Percentiles rank a stretch among this genome's conserved stretches.
These are phyloP conservation scores for Amanita fuliginea DNA, from an alignment of 768 basidiomycete genomes.

Conservation along the genomic window DNA sequence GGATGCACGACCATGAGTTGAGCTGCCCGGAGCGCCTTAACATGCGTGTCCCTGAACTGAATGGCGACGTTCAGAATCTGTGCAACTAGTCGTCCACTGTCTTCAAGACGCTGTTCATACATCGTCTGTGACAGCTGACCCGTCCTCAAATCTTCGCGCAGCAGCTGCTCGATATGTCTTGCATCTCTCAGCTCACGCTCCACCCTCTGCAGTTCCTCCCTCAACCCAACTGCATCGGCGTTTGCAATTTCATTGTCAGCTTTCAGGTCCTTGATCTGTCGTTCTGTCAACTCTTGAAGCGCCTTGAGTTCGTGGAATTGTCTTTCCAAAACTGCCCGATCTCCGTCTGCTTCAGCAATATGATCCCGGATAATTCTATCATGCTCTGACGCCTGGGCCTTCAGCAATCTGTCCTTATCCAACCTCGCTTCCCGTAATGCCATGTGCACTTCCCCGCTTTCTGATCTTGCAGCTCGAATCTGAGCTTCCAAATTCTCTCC, in stretches of 20 bases:
- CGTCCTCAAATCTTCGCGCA: slow-evolving; percentile 66
- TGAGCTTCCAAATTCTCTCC: slow-evolving; percentile 71
- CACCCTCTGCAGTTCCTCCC: slow-evolving; percentile 63
- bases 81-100: slow-evolving; percentile 58
- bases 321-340: slow-evolving; percentile 85
- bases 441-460: slow-evolving; percentile 60
- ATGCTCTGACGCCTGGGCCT: slow-evolving; percentile 59
- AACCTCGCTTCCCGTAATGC: slow-evolving; percentile 55
- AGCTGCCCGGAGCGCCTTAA: slow-evolving; percentile 54
- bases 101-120: slow-evolving; percentile 57
- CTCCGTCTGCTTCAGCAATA: slow-evolving; percentile 87
- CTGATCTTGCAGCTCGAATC: slow-evolving; percentile 55
- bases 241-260: slow-evolving; percentile 53
- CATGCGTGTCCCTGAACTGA: slow-evolving; percentile 65
- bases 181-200: slow-evolving; percentile 63
- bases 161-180: slow-evolving; percentile 51
- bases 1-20: slow-evolving; percentile 49
- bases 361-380: slow-evolving; percentile 70
- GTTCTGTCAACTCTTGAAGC: slow-evolving; percentile 46
- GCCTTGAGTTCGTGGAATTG: slow-evolving; percentile 69
- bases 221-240: slow-evolving; percentile 55
- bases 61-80: slow-evolving; percentile 77
- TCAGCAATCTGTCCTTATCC: slow-evolving; percentile 74
- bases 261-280: slow-evolving; percentile 51
- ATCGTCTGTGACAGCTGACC: slow-evolving; percentile 58